These are phyloP conservation scores for Hydnum rufescens DNA, from an alignment of 768 basidiomycete species.

Conservation along the genomic window DNA sequence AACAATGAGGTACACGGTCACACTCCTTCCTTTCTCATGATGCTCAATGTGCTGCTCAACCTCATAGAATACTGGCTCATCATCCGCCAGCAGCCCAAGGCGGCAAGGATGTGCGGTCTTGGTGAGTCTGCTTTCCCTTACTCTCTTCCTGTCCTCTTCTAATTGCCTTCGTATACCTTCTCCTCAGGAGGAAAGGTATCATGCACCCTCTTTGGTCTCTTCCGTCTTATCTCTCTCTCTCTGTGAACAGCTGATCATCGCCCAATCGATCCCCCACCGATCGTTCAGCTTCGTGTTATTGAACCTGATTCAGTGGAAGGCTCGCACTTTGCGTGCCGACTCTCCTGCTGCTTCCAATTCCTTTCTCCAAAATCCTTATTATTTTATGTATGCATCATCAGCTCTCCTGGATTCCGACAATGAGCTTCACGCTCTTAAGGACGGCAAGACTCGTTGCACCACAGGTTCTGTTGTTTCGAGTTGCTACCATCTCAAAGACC, in stretches of 20 bases:
- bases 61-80: neutral
- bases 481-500: too few relatives aligned
- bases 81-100: too few relatives aligned
- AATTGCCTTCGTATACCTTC: neutral
- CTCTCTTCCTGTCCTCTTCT: neutral
- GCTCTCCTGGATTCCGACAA: slow-evolving; percentile 78
- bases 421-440: slow-evolving; percentile 79
- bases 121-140: too few relatives aligned
- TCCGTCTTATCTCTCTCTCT: neutral
- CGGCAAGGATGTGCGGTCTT: too few relatives aligned
- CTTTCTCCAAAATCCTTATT: slow-evolving; percentile 80
- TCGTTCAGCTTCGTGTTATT: slow-evolving; percentile 71
- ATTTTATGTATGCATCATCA: slow-evolving; percentile 85
- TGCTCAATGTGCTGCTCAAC: neutral
- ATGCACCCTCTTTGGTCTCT: neutral
- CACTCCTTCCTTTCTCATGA: too few relatives aligned
- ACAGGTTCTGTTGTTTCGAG: too few relatives aligned
- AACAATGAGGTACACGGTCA: too few relatives aligned
- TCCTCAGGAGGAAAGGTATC: too few relatives aligned
- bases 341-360: slow-evolving; percentile 2
- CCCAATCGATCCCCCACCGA: too few relatives aligned
- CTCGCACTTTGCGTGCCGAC: slow-evolving; percentile 8
- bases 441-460: slow-evolving; percentile 79
- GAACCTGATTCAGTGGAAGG: slow-evolving; percentile 22
- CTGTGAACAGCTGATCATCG: too few relatives aligned